These are phyloP conservation scores for Hymenochaete sp. DNA, from an alignment of 1,284 basidiomycete species.

Conservation along the genomic window DNA sequence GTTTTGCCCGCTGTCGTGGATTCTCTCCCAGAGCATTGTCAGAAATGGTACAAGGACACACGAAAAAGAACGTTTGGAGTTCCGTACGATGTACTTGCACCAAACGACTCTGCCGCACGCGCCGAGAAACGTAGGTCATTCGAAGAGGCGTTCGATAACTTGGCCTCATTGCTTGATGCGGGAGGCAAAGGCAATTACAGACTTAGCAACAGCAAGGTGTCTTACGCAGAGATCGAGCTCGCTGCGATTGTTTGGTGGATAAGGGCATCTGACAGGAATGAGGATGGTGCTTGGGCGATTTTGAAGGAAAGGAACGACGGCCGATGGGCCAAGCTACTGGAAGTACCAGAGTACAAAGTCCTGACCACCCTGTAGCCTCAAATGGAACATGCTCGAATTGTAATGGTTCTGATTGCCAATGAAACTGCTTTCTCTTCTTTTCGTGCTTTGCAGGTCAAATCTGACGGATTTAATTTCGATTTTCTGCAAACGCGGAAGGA, in stretches of 20 bases:
- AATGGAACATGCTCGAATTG: no score
- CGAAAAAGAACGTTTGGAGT: slow-evolving; percentile 6
- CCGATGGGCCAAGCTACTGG: slow-evolving; percentile 7
- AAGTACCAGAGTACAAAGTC: neutral
- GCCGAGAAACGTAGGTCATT: slow-evolving; percentile 15
- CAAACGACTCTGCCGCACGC: slow-evolving; percentile 3
- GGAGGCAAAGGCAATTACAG: slow-evolving; percentile 12
- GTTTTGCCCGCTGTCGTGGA: slow-evolving; percentile 2
- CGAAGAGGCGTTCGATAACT: slow-evolving; percentile 9
- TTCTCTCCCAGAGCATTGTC: neutral
- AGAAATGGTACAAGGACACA: slow-evolving; percentile 4
- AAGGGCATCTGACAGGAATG: no score
- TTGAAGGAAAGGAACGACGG: slow-evolving; percentile 4
- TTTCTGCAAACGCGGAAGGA: no score
- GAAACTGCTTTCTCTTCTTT: no score
- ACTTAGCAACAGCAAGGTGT: no score
- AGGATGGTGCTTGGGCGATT: neutral
- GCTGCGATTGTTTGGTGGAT: no score
- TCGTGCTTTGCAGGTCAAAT: no score
- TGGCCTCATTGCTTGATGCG: slow-evolving; percentile 16
- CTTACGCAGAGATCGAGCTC: no score
- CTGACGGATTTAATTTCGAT: no score
- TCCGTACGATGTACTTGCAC: slow-evolving; percentile 12
- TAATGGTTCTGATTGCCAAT: no score
- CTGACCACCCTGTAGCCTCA: no score